These are phyloP conservation scores for Dissophora ornata DNA, from an alignment of 192 early-diverging fungal species.

Conservation along the genomic window DNA sequence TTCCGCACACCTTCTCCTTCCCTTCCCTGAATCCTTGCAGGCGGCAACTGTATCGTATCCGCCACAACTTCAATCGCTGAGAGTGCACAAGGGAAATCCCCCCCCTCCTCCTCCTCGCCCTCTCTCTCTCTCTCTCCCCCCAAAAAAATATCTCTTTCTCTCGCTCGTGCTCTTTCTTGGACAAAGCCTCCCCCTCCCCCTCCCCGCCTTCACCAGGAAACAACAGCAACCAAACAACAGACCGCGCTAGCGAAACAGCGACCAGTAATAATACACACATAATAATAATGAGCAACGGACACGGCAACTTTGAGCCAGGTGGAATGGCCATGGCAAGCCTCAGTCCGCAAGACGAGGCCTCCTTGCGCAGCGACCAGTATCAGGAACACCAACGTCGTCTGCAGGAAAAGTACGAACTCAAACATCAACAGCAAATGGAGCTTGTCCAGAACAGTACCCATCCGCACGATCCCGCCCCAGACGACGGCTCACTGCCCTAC, in stretches of 20 bases:
- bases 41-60: too few relatives aligned
- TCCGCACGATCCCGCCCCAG: conserved; percentile 39
- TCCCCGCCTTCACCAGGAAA: too few relatives aligned
- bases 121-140: neutral
- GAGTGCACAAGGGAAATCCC: too few relatives aligned
- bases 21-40: too few relatives aligned
- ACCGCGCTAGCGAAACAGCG: neutral
- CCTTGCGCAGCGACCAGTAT: conserved; percentile 34
- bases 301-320: conserved; percentile 54
- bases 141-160: neutral
- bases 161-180: neutral
- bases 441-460: conserved; percentile 25
- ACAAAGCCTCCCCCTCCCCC: too few relatives aligned
- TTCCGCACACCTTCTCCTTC: too few relatives aligned
- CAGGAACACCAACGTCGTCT: conserved; percentile 42
- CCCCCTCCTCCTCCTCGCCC: neutral
- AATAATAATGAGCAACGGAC: conserved; percentile 49
- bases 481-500: conserved; percentile 41
- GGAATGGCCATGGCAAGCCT: conserved; percentile 49
- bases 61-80: too few relatives aligned
- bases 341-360: conserved; percentile 34
- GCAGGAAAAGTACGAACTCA: conserved; percentile 43
- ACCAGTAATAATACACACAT: neutral
- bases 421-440: conserved; percentile 40
- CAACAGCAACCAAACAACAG: too few relatives aligned